Evolutionary conservation across 2,329 filamentous ascomycete species (phyloP), one percentile per base, ranked within the genome.

Genomic region (Fusarium humuli): DNA sequence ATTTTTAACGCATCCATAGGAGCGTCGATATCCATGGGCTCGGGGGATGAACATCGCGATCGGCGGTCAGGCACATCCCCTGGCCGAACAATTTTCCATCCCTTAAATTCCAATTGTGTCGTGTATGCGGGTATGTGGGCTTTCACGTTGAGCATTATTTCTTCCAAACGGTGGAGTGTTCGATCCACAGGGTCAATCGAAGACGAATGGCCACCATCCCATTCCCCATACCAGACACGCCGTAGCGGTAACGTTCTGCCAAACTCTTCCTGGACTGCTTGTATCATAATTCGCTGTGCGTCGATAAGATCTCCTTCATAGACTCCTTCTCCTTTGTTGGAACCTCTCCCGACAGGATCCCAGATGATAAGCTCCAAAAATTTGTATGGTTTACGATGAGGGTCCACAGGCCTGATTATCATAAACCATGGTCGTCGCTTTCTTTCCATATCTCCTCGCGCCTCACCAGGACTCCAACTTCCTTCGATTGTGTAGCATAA

Each of bases 301-400:
- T 79, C 74, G 4, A 80, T 77, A 5, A 89, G 78, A 16, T 83
- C 79, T 2, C 70, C 68, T 54, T 81, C 76, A 3, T 70, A 73
- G 1, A 78, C 44, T 3, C 54, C 7, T 7, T 67, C 45, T 16
- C 66, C 61, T 1, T 60, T 53, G 0, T 69, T 62, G 9, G 77
- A 74, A 78, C 2, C 75, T 67, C 3, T 63, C 69, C 10, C 77
- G 2, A 75, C 69, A 3, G 78, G 60, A 65, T 89, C 87, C 86
- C 86, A 88, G 41, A 90, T 85, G 8, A 89, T 77, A 14, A 90
- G 70, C 69, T 89, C 86, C 4, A 81, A 79, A 3, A 56, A 53
- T 1, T 3, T 67, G 73, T 78, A 83, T 2, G 75, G 69, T 23
- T 74, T 2, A 11, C 16, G 10, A 58, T 83, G 79, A 3, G 80